These are phyloP conservation scores for Pholiota microspora DNA, from an alignment of 768 basidiomycete species.

Conservation along the genomic window DNA sequence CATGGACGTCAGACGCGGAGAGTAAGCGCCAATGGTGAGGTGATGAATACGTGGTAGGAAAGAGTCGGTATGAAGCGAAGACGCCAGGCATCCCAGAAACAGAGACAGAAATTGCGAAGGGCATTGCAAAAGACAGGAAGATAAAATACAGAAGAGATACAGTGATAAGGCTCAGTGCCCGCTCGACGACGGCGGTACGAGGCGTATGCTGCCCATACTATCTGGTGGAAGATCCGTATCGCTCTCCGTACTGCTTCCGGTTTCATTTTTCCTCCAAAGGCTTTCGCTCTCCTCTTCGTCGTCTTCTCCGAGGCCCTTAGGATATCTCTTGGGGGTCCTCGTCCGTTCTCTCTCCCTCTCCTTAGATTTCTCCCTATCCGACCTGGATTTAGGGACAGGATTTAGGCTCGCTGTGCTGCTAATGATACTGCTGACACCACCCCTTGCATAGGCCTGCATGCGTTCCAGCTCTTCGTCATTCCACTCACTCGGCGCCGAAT, in stretches of 20 bases:
- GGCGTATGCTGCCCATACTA: conserved; percentile 18
- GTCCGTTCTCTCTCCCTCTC: conserved; percentile 27
- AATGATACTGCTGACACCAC: conserved; percentile 9
- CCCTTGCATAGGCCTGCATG: conserved; percentile 14
- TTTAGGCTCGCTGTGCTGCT: conserved; percentile 8
- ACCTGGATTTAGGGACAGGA: conserved; percentile 16
- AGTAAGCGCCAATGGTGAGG: background rate
- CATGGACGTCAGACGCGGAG: background rate
- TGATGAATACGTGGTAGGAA: background rate
- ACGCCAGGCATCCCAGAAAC: background rate
- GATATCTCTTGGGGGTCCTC: conserved; percentile 44
- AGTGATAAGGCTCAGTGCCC: background rate
- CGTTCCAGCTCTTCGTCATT: conserved; percentile 34
- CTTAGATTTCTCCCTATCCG: conserved; percentile 40
- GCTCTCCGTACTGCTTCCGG: conserved; percentile 12
- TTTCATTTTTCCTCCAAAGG: conserved; percentile 38
- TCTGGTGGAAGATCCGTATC: conserved; percentile 7
- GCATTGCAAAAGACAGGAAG: background rate
- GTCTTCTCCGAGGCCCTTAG: conserved; percentile 46
- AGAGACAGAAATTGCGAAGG: background rate
- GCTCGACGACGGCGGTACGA: conserved; percentile 14
- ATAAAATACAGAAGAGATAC: no score
- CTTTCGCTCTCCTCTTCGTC: conserved; percentile 63
- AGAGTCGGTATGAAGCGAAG: background rate
- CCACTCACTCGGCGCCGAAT: conserved; percentile 41